Conservation (phyloP, 148 eudicot genomes). For the Camellia granthamiana region DNA sequence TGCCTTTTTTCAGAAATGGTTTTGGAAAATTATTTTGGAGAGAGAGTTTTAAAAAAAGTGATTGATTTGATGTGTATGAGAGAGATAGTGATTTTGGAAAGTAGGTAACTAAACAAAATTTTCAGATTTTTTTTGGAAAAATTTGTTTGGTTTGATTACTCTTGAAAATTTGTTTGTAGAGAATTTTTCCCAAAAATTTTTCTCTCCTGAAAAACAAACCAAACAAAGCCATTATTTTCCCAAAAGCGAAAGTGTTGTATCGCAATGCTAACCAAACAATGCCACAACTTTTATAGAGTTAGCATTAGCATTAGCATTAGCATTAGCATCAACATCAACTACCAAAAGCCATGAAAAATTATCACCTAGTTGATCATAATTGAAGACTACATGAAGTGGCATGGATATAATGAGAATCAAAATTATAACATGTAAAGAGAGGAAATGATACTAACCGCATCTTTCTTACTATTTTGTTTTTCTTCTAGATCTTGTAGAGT, state of each 20-base stretch:
- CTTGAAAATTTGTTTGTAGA: too few species aligned
- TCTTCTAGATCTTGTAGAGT: conserved; percentile 87
- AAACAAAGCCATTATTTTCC: background rate
- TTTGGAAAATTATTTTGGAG: too few species aligned
- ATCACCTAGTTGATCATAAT: background rate
- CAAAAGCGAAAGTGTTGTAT: background rate
- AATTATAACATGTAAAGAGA: background rate
- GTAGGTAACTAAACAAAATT: too few species aligned
- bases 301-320: background rate
- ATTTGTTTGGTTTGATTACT: too few species aligned
- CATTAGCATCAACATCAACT: background rate
- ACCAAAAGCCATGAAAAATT: background rate
- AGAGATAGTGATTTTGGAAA: too few species aligned
- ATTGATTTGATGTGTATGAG: too few species aligned
- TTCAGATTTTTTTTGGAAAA: too few species aligned
- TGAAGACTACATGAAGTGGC: background rate
- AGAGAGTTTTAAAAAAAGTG: too few species aligned
- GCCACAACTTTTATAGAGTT: background rate
- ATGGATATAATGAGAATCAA: background rate
- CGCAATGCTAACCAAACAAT: background rate
- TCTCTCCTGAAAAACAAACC: too few species aligned
- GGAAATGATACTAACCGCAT: conserved; percentile 51
- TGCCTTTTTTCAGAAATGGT: too few species aligned
- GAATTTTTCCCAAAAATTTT: too few species aligned
- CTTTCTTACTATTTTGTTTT: conserved; percentile 93